Conservation (phyloP, 2,329 filamentous ascomycete genomes). For the Arthrobotrys megalospora region DNA sequence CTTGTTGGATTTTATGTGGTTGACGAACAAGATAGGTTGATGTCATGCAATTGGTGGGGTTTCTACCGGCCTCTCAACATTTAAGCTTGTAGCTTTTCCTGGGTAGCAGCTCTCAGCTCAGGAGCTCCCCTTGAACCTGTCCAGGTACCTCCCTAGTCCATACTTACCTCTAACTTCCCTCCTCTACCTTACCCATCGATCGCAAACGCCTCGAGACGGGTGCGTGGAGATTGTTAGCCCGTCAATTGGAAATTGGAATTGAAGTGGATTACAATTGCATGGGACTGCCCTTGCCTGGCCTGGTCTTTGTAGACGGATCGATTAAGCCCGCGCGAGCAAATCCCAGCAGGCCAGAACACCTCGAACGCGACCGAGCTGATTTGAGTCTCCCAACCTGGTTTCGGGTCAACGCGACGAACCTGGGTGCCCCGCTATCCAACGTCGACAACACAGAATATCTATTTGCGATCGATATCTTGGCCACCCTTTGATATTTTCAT, state of each 20-base stretch:
- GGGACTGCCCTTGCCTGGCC: slow-evolving; percentile 13
- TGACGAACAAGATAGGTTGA: background rate
- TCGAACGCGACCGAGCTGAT: background rate
- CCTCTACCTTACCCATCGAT: slow-evolving; percentile 6
- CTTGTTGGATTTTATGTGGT: slow-evolving; percentile 41
- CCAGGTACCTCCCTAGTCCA: background rate
- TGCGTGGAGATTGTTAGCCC: slow-evolving; percentile 11
- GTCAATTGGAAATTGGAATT: background rate
- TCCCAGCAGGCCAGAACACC: background rate
- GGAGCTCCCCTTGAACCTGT: slow-evolving; percentile 5
- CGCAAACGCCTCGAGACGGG: slow-evolving; percentile 18
- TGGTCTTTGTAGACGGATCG: slow-evolving; percentile 13
- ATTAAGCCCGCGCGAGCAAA: slow-evolving; percentile 1
- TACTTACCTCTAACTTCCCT: background rate
- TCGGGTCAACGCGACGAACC: background rate
- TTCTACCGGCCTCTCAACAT: slow-evolving; percentile 17
- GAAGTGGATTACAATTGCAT: slow-evolving; percentile 2
- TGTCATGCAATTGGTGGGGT: slow-evolving; percentile 38
- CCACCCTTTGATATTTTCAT: background rate
- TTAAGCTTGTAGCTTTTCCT: slow-evolving; percentile 32
- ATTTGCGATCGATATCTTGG: background rate
- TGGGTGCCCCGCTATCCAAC: slow-evolving; percentile 9
- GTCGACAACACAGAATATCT: slow-evolving; percentile 9
- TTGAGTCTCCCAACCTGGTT: background rate
- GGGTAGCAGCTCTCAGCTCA: slow-evolving; percentile 10